Conservation (phyloP, 179 eudicot species). For the Actinidia arguta region DNA sequence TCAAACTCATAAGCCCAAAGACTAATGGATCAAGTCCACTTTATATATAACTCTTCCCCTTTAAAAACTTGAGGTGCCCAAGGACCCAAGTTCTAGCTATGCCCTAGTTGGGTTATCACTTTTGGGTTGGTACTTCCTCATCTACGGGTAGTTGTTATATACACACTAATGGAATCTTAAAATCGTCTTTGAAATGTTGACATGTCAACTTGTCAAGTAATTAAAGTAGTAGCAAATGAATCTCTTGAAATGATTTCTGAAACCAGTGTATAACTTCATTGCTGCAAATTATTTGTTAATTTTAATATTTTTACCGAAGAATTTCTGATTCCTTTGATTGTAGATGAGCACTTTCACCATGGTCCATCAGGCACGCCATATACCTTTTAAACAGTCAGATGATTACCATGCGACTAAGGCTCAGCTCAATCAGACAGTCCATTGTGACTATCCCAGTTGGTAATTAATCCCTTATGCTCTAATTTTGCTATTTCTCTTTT, state of each 20-base stretch:
- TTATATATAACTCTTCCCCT: no score
- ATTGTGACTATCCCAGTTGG: constrained; percentile 96
- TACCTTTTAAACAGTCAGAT: constrained; percentile 74
- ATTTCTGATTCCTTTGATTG: constrained; percentile 14
- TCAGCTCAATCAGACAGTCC: constrained; percentile 95
- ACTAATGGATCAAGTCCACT: no score
- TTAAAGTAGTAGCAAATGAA: background rate
- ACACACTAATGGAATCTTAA: no score
- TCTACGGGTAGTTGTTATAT: no score
- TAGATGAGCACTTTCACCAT: constrained; percentile 99
- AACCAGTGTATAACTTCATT: background rate
- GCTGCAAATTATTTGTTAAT: background rate
- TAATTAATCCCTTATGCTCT: constrained; percentile 31
- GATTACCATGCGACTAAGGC: constrained; percentile 96
- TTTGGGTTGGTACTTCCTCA: no score
- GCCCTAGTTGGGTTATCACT: no score
- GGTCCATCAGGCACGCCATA: constrained; percentile 98
- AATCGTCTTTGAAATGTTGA: no score
- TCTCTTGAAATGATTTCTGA: background rate
- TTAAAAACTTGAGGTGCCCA: no score
- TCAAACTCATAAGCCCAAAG: no score
- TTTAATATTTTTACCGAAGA: background rate
- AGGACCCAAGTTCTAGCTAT: no score
- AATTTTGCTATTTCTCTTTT: background rate
- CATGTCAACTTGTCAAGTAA: no score